phyloP scores from a whole-genome alignment of 805 yeast species.

The Lipomyces spencermartinsiae region DNA sequence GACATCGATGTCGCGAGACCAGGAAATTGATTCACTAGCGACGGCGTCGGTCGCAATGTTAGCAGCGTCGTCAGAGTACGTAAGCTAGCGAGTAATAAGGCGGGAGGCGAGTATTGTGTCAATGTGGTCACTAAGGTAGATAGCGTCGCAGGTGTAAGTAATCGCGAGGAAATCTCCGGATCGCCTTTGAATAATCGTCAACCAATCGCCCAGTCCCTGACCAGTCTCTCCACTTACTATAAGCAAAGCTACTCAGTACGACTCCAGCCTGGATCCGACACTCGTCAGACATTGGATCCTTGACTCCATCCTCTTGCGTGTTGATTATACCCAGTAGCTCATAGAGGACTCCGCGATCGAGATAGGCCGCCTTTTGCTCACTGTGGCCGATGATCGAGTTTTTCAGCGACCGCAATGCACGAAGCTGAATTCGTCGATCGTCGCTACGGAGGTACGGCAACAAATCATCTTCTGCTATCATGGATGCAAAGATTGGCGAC shows the following conservation, averaged over 20 bases:
- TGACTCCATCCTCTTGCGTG: conserved; percentile 21
- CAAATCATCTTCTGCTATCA: conserved; percentile 33
- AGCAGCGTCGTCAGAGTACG: conserved; percentile 30
- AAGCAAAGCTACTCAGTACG: conserved; percentile 45
- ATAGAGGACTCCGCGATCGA: conserved; percentile 38
- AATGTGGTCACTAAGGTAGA: conserved; percentile 21
- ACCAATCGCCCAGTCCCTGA: neutral
- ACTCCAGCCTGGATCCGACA: conserved; percentile 41
- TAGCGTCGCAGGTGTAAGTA: conserved; percentile 17
- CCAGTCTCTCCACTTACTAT: conserved; percentile 37
- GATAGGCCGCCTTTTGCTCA: conserved; percentile 43
- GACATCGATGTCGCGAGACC: conserved; percentile 15
- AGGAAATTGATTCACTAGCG: conserved; percentile 17
- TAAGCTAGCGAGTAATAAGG: conserved; percentile 23
- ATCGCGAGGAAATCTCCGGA: conserved; percentile 23
- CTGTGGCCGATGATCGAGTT: conserved; percentile 47
- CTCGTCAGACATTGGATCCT: conserved; percentile 15
- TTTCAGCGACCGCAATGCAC: conserved; percentile 41
- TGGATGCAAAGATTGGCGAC: conserved; percentile 1
- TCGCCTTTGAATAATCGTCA: conserved; percentile 26
- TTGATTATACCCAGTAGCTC: conserved; percentile 41
- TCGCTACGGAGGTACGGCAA: conserved; percentile 21
- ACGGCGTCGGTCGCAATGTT: conserved; percentile 21
- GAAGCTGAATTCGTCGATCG: conserved; percentile 29
- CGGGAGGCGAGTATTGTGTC: conserved; percentile 18